A percentile compares a stretch with the other conserved stretches of the same genome.
These are phyloP conservation scores for Oryza punctata DNA, from an alignment of 176 grass and related monocot genomes.

Conservation along the genomic window DNA sequence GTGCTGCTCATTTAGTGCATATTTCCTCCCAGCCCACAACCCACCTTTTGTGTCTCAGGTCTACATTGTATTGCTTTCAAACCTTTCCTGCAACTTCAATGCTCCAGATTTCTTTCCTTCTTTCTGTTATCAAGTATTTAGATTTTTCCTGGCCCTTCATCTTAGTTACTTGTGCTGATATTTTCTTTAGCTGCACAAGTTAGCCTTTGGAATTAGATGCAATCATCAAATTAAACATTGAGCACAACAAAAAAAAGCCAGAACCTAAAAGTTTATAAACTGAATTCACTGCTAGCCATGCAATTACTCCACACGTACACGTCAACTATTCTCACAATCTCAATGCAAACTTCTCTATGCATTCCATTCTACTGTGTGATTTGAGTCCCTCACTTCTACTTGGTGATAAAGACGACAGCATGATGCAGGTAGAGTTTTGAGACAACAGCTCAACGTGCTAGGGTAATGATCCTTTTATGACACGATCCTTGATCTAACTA, in stretches of 20 bases:
- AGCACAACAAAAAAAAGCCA: background rate
- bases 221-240: background rate
- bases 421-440: background rate
- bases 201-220: too few species aligned
- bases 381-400: background rate
- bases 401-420: background rate
- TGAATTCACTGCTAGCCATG: background rate
- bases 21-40: background rate
- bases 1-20: background rate
- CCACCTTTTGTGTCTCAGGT: background rate
- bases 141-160: background rate
- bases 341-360: background rate
- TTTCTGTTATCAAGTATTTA: background rate
- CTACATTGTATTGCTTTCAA: background rate
- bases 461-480: background rate
- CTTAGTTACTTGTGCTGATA: background rate
- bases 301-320: background rate
- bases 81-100: background rate
- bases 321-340: background rate
- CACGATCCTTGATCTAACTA: background rate
- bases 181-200: background rate
- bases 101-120: background rate
- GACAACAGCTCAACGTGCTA: background rate
- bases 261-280: background rate
- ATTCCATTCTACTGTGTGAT: background rate